Conservation (phyloP, 192 early-diverging fungal species). For the Rhizoclosmatium globosum region DNA sequence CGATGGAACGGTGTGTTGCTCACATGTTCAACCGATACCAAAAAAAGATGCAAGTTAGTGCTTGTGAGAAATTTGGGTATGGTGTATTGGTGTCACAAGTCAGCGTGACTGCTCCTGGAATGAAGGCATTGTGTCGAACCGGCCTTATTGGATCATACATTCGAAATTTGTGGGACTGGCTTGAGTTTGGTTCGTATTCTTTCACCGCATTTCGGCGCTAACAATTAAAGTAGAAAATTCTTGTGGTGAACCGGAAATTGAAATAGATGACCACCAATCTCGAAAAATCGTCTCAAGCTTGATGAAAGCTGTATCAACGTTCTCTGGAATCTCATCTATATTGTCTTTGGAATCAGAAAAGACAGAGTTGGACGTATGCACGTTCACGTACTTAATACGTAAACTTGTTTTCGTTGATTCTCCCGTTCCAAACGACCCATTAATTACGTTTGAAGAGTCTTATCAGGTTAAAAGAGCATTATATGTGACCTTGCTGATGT, state of each 20-base stretch:
- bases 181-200: constrained; percentile 35
- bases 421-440: not conserved
- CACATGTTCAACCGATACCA: constrained; percentile 63
- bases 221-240: constrained; percentile 28
- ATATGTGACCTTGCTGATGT: not conserved
- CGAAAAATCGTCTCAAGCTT: constrained; percentile 52
- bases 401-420: constrained; percentile 37
- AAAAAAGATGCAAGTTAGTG: constrained; percentile 61
- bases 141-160: constrained; percentile 47
- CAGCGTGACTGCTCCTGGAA: constrained; percentile 51
- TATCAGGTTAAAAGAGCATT: constrained; percentile 34
- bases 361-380: not conserved
- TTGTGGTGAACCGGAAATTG: constrained; percentile 37
- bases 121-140: constrained; percentile 51
- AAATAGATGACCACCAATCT: constrained; percentile 44
- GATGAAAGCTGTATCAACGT: constrained; percentile 54
- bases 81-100: constrained; percentile 61
- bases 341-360: constrained; percentile 36
- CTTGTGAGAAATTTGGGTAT: constrained; percentile 66
- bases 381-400: constrained; percentile 24
- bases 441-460: constrained; percentile 48
- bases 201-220: not conserved
- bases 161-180: constrained; percentile 46
- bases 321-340: constrained; percentile 48
- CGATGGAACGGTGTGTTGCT: constrained; percentile 51